Percentiles rank a stretch among this genome's conserved stretches.
phyloP scores from a whole-genome alignment of 768 basidiomycete species.

The Suillus weaverae region DNA sequence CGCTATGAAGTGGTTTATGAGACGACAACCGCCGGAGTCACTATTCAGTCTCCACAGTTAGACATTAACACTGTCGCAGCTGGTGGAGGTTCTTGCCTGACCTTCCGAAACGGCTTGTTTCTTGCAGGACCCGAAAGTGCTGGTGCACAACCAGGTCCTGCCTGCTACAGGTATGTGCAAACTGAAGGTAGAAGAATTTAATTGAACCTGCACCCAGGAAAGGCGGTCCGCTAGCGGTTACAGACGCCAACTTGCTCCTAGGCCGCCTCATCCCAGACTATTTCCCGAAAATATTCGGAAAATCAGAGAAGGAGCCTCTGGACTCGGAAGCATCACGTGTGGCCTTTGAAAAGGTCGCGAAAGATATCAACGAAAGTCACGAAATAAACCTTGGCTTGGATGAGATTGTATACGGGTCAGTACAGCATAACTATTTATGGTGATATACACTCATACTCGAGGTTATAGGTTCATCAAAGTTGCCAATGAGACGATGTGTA shows the following conservation, averaged over 20 bases:
- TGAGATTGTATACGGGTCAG: constrained; percentile 87
- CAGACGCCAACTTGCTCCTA: constrained; percentile 89
- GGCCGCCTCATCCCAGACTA: constrained; percentile 87
- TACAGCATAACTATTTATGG: neutral
- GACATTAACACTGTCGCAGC: constrained; percentile 97
- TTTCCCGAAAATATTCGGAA: constrained; percentile 95
- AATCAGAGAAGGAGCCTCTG: constrained; percentile 80
- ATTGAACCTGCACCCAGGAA: constrained; percentile 49
- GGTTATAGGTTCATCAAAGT: constrained; percentile 89
- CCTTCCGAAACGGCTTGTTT: constrained; percentile 89
- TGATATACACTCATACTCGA: constrained; percentile 2
- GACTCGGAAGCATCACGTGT: constrained; percentile 68
- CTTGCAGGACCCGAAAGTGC: constrained; percentile 90
- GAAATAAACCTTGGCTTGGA: constrained; percentile 65
- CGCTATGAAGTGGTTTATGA: constrained; percentile 92
- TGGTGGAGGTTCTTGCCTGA: constrained; percentile 88
- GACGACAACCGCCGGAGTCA: constrained; percentile 92
- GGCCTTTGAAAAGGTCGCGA: constrained; percentile 67
- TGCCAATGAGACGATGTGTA: constrained; percentile 94
- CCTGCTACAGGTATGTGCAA: constrained; percentile 71
- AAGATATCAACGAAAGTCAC: constrained; percentile 68
- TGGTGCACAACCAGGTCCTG: constrained; percentile 91
- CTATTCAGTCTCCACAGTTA: constrained; percentile 88
- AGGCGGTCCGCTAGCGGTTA: constrained; percentile 88
- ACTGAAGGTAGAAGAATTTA: neutral